These are phyloP conservation scores for Metschnikowia koreensis DNA, from an alignment of 805 yeast species.

Conservation along the genomic window DNA sequence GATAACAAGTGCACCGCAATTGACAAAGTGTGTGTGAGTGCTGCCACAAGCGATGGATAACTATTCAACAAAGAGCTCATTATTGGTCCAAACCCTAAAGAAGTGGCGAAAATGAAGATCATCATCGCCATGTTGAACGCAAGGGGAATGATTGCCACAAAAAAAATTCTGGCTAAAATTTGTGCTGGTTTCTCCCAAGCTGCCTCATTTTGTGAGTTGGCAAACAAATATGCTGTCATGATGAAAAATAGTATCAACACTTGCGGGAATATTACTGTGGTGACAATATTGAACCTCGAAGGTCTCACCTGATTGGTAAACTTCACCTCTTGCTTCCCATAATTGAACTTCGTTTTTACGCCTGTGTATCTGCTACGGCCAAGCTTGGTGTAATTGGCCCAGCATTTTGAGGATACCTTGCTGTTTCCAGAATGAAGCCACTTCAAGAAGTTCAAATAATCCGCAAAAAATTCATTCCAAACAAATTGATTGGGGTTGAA, in stretches of 20 bases:
- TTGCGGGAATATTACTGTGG: constrained; percentile 42
- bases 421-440: constrained; percentile 51
- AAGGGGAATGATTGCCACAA: constrained; percentile 50
- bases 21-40: constrained; percentile 16
- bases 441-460: constrained; percentile 89
- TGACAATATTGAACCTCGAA: constrained; percentile 42
- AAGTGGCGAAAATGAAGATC: constrained; percentile 40
- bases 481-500: constrained; percentile 98
- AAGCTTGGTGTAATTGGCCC: constrained; percentile 14
- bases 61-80: constrained; percentile 40
- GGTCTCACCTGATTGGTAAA: constrained; percentile 50
- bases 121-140: constrained; percentile 41
- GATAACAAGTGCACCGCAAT: constrained; percentile 50
- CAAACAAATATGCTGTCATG: constrained; percentile 48
- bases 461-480: constrained; percentile 93
- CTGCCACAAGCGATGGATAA: constrained; percentile 55
- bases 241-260: constrained; percentile 33
- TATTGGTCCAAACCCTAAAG: constrained; percentile 51
- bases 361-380: constrained; percentile 18
- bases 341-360: constrained; percentile 10
- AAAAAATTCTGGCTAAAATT: constrained; percentile 41
- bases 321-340: constrained; percentile 35
- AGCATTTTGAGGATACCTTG: constrained; percentile 4
- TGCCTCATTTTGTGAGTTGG: constrained; percentile 52
- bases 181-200: constrained; percentile 36